Evolutionary conservation across 1,284 basidiomycete species (phyloP), one percentile per base, ranked within the genome.

Genomic region (Ganoderma resinaceum): DNA sequence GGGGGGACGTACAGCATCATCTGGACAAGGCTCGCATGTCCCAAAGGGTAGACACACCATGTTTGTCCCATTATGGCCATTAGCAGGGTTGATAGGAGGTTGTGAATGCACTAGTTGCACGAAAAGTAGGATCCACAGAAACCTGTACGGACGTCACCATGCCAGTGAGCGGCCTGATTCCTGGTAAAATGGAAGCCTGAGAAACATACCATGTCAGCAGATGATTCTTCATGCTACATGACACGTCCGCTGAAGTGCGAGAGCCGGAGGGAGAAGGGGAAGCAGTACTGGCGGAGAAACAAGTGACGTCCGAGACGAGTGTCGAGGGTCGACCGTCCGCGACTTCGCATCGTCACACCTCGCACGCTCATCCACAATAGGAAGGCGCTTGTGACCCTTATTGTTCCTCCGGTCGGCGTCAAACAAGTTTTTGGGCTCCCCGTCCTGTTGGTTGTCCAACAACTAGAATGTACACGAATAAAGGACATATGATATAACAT

Each of bases 1-100:
- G 37, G 29, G 60, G 52, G 9, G 40, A 86, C 91, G 72, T 77
- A 96, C 95, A 62, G 90, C 87, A 70, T 93, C 90, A 20, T 84
- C 80, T 26, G 95, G 95, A 83, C 95, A 97, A 72, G 91, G 91
- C 74, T 94, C 91, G 76, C 95, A 97, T 73, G 83, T 83, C 12
- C 95, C 95, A 75, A 92, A 94, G 1, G 95, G 93, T 35, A 82
- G 82, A 75, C 95, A 97, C 23, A 89, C 80, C 37, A 89, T 79
- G 26, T 66, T 63, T 1, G 74, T 72, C 6, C 53, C 68, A 68
- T 76, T 76, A 53, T 43, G 59, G 23, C 33, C 63, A 62, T 68
- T 65, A 33, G 26, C 62, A 59, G 60, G 59, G 14, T 57, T 61
- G 58, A 14, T 38, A 11, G 67, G 29, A 12, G 64, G 31, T 43